Evolutionary conservation across 2,329 filamentous ascomycete species (phyloP).

Genomic region (Aspergillus pseudonomiae): DNA sequence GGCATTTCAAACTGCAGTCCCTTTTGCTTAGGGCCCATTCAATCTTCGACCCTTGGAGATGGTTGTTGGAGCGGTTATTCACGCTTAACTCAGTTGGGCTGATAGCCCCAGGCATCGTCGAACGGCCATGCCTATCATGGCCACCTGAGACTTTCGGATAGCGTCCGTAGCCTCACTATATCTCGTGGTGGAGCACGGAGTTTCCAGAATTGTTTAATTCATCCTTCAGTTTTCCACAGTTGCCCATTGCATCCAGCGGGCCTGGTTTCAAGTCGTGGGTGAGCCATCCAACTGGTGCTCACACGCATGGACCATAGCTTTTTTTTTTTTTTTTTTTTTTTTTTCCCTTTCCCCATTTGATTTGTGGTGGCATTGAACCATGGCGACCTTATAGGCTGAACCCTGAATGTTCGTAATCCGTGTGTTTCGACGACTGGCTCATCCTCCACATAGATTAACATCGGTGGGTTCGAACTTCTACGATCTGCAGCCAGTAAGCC

Average conservation of each 20-base stretch:
- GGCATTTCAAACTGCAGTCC: conserved; percentile 16
- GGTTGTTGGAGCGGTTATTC: conserved; percentile 3
- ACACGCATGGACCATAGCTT: neutral
- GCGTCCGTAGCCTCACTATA: neutral
- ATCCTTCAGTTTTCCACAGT: neutral
- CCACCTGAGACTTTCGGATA: neutral
- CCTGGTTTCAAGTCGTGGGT: neutral
- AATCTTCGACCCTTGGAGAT: conserved; percentile 10
- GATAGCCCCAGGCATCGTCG: neutral
- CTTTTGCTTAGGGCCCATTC: conserved; percentile 8
- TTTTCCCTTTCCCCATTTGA: neutral
- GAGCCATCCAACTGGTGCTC: neutral
- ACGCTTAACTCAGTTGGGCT: conserved; percentile 7
- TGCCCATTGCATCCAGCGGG: neutral
- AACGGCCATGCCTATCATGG: neutral
- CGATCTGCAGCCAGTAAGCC: neutral
- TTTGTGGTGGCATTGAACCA: neutral
- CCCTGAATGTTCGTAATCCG: neutral
- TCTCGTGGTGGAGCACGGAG: neutral
- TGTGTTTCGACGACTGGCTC: neutral
- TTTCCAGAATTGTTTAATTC: neutral
- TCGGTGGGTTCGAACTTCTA: conserved; percentile 1
- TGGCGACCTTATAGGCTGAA: neutral
- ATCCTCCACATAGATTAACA: conserved; percentile 2
- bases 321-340: neutral